Evolutionary conservation across 2,329 filamentous ascomycete species (phyloP).

Genomic region (Chaetomium olivaceum): DNA sequence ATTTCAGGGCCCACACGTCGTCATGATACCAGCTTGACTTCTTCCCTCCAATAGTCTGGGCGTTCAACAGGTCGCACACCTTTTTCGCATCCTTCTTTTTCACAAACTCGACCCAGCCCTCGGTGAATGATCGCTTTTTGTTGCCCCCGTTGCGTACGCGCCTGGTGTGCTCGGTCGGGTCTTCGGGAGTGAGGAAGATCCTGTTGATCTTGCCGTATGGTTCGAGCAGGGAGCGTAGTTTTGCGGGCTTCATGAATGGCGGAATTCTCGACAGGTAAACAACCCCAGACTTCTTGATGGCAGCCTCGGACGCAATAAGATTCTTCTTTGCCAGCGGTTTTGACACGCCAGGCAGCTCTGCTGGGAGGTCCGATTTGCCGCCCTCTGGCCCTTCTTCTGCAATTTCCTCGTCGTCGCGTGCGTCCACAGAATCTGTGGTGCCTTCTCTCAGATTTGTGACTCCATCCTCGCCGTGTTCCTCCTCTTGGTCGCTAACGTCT

Average conservation of each 20-base stretch:
- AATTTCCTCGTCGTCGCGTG: slow-evolving; percentile 32
- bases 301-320: slow-evolving; percentile 63
- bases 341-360: slow-evolving; percentile 50
- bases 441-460: slow-evolving; percentile 32
- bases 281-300: slow-evolving; percentile 73
- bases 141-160: slow-evolving; percentile 75
- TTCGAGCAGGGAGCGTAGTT: slow-evolving; percentile 72
- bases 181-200: slow-evolving; percentile 77
- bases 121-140: slow-evolving; percentile 77
- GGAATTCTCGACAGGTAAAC: slow-evolving; percentile 82
- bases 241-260: slow-evolving; percentile 83
- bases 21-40: slow-evolving; percentile 82
- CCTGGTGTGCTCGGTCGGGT: slow-evolving; percentile 63
- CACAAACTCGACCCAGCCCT: slow-evolving; percentile 84
- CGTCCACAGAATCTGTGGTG: slow-evolving; percentile 31
- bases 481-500: slow-evolving; percentile 41
- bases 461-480: slow-evolving; percentile 35
- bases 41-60: slow-evolving; percentile 76
- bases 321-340: slow-evolving; percentile 66
- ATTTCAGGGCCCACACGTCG: slow-evolving; percentile 82
- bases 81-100: slow-evolving; percentile 75
- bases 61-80: slow-evolving; percentile 75
- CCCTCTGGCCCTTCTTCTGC: slow-evolving; percentile 19
- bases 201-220: slow-evolving; percentile 76
- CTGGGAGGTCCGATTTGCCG: slow-evolving; percentile 24